phyloP scores from a whole-genome alignment of 176 grass and related monocot genomes.

The Lolium multiflorum region DNA sequence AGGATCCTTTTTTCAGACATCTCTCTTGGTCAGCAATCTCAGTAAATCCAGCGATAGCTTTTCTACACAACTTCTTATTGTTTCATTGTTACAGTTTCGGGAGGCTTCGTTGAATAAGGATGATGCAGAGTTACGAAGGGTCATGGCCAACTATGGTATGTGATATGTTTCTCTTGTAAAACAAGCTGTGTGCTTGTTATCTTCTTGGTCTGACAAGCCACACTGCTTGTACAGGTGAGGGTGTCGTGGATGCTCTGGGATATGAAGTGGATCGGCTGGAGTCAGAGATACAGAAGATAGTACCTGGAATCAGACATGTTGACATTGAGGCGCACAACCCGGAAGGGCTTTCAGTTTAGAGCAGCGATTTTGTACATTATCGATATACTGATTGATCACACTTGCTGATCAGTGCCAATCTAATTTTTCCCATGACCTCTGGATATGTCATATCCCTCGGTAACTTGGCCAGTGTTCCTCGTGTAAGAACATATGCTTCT shows the following conservation, averaged over 20 bases:
- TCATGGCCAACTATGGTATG: constrained; percentile 96
- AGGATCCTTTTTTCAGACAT: background rate
- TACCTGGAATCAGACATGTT: constrained; percentile 89
- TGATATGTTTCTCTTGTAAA: constrained; percentile 14
- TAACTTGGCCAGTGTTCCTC: background rate
- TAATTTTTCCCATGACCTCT: background rate
- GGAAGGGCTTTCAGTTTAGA: constrained; percentile 63
- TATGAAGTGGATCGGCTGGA: constrained; percentile 93
- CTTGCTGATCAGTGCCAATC: constrained; percentile 17
- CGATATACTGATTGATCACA: constrained; percentile 24
- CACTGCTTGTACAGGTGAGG: constrained; percentile 66
- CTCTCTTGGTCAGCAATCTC: background rate
- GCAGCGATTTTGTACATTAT: constrained; percentile 46
- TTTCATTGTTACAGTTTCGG: constrained; percentile 66
- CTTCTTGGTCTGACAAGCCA: constrained; percentile 22
- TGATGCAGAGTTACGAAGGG: constrained; percentile 64
- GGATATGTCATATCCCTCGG: background rate
- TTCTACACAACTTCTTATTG: constrained; percentile 1
- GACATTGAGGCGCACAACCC: constrained; percentile 99
- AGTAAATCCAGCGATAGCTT: background rate
- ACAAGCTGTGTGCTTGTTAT: background rate
- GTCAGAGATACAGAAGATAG: constrained; percentile 94
- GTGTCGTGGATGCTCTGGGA: constrained; percentile 91
- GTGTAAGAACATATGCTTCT: constrained; percentile 25
- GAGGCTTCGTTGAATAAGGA: constrained; percentile 69